Conservation (phyloP, 345 rosid species). For the Erysimum cheiranthoides region DNA sequence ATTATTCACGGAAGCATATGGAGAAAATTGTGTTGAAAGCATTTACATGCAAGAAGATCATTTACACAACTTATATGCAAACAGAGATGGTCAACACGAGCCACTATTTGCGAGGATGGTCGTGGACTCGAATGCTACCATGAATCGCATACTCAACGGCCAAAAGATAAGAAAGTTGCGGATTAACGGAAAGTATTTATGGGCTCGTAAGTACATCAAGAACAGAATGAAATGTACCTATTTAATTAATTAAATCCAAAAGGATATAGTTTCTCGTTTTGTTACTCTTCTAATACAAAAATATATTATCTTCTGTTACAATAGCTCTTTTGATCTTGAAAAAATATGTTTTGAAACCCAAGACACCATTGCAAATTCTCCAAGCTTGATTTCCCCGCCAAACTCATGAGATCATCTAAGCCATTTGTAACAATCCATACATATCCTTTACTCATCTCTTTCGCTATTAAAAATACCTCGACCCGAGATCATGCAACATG, state of each 20-base stretch:
- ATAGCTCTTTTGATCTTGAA: too few relatives aligned
- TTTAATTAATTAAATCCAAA: background rate
- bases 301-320: background rate
- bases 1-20: conserved; percentile 36
- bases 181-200: background rate
- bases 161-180: background rate
- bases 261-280: background rate
- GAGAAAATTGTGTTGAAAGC: conserved; percentile 25
- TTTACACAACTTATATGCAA: background rate
- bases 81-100: background rate
- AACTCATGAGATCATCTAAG: too few relatives aligned
- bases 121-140: background rate
- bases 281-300: background rate
- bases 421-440: too few relatives aligned
- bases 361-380: too few relatives aligned
- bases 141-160: background rate
- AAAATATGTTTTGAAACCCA: too few relatives aligned
- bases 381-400: too few relatives aligned
- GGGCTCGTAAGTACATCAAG: background rate
- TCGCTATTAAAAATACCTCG: too few relatives aligned
- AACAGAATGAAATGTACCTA: background rate
- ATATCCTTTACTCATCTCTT: too few relatives aligned
- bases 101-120: background rate
- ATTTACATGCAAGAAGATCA: conserved; percentile 24
- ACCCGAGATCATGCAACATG: too few relatives aligned